A percentile compares a stretch with the other conserved stretches of the same genome.
phyloP scores from a whole-genome alignment of 352 stramenopile species.

The Globisporangium irregulare region DNA sequence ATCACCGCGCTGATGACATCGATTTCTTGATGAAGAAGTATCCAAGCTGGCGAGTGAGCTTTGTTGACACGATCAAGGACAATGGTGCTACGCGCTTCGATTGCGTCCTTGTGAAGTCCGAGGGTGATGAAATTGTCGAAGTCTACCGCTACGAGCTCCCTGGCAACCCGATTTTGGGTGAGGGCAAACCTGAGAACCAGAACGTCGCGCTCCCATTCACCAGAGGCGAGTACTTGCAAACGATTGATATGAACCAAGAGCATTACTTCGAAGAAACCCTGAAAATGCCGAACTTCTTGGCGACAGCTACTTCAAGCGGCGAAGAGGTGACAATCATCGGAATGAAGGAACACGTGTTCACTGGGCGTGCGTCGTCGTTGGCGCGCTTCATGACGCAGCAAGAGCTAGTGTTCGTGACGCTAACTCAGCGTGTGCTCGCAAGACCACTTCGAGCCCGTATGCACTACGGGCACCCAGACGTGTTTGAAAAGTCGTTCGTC shows the following conservation, averaged over 20 bases:
- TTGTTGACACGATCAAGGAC: slow-evolving; percentile 73
- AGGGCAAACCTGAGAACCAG: slow-evolving; percentile 88
- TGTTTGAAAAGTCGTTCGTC: slow-evolving; percentile 87
- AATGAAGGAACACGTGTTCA: slow-evolving; percentile 91
- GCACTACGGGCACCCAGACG: slow-evolving; percentile 87
- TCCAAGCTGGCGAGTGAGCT: slow-evolving; percentile 86
- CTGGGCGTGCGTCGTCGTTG: slow-evolving; percentile 78
- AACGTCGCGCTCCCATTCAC: slow-evolving; percentile 87
- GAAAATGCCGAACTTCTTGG: slow-evolving; percentile 88
- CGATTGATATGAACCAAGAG: slow-evolving; percentile 91
- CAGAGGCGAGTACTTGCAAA: slow-evolving; percentile 84
- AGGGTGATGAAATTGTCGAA: slow-evolving; percentile 80
- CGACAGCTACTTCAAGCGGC: slow-evolving; percentile 45
- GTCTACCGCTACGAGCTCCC: slow-evolving; percentile 87
- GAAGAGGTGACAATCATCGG: slow-evolving; percentile 84
- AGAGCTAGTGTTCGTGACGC: slow-evolving; percentile 84
- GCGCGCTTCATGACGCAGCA: slow-evolving; percentile 87
- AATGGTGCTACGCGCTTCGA: slow-evolving; percentile 47
- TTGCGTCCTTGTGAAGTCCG: slow-evolving; percentile 78
- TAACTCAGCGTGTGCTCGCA: slow-evolving; percentile 81
- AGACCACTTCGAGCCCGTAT: slow-evolving; percentile 75
- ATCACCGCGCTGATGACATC: slow-evolving; percentile 85
- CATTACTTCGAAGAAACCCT: slow-evolving; percentile 87
- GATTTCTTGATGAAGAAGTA: slow-evolving; percentile 88
- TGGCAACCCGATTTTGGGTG: slow-evolving; percentile 85